Percentiles rank a stretch among this genome's conserved stretches.
phyloP scores from a whole-genome alignment of 2,329 filamentous ascomycete genomes.

The Xylaria sp. region DNA sequence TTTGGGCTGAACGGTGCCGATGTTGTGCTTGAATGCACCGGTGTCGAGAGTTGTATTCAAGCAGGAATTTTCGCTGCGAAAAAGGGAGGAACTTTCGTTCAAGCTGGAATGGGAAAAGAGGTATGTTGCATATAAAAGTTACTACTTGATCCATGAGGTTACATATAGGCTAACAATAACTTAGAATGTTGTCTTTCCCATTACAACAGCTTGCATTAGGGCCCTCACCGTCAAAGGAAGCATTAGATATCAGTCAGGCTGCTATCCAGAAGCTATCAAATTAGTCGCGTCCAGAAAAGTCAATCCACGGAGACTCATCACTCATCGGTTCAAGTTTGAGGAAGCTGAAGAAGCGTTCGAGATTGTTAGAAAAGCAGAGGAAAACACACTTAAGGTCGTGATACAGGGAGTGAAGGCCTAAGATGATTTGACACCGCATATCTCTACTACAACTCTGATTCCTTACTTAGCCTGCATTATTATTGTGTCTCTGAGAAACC shows the following conservation, averaged over 20 bases:
- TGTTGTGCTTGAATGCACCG: conserved; percentile 60
- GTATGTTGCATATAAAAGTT: conserved; percentile 30
- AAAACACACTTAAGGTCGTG: conserved; percentile 41
- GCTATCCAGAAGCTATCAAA: conserved; percentile 60
- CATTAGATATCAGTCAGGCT: conserved; percentile 61
- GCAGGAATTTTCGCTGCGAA: conserved; percentile 56
- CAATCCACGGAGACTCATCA: conserved; percentile 50
- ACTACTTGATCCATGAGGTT: not conserved
- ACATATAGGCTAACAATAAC: not conserved
- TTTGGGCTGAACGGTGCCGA: conserved; percentile 58
- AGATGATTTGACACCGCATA: not conserved
- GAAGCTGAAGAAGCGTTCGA: conserved; percentile 30
- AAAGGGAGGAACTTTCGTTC: conserved; percentile 61
- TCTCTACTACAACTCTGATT: not conserved
- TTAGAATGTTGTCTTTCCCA: conserved; percentile 61
- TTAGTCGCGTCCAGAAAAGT: conserved; percentile 61
- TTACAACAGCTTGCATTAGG: conserved; percentile 59
- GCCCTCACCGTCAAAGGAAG: conserved; percentile 60
- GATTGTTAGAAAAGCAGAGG: conserved; percentile 35
- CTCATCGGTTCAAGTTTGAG: conserved; percentile 50
- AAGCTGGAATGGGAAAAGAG: conserved; percentile 62
- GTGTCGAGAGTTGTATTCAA: conserved; percentile 59
- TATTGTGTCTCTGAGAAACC: not conserved
- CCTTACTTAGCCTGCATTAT: not conserved
- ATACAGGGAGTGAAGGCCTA: conserved; percentile 36